Evolutionary conservation across 108 stramenopile species (phyloP).

Genomic region (Fistulifera solaris): DNA sequence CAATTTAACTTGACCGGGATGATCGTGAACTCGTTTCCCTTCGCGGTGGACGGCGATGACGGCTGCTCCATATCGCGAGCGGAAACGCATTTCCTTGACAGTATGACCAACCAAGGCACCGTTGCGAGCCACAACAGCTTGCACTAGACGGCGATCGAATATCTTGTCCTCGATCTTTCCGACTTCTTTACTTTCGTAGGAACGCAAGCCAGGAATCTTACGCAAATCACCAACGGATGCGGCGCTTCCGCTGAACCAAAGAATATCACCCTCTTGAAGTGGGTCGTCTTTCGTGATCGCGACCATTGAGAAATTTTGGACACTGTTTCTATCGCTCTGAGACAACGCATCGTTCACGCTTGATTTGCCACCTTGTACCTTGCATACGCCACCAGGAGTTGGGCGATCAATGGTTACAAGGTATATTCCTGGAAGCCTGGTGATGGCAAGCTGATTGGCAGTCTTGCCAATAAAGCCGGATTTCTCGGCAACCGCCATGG

Average conservation of each 20-base stretch:
- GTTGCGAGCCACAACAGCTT: conserved; percentile 69
- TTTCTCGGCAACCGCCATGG: conserved; percentile 51
- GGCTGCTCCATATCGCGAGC: conserved; percentile 74
- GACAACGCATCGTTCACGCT: background rate
- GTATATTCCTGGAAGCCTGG: conserved; percentile 57
- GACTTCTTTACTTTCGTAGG: conserved; percentile 55
- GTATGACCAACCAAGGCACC: conserved; percentile 73
- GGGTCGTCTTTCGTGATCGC: conserved; percentile 27
- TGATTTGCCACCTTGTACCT: background rate
- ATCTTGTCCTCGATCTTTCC: conserved; percentile 60
- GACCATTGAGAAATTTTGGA: conserved; percentile 2
- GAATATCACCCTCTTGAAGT: conserved; percentile 31
- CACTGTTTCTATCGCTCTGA: background rate
- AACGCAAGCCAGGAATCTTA: conserved; percentile 69
- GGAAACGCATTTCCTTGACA: conserved; percentile 58
- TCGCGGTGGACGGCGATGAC: conserved; percentile 82
- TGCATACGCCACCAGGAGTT: background rate
- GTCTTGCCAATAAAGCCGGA: conserved; percentile 45
- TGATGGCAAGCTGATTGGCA: conserved; percentile 42
- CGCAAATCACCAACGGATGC: conserved; percentile 37
- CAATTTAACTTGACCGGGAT: conserved; percentile 73
- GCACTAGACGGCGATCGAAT: conserved; percentile 67
- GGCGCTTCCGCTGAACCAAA: conserved; percentile 72
- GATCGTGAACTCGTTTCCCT: conserved; percentile 65
- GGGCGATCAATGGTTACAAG: conserved; percentile 78